Evolutionary conservation across 305 asterid species (phyloP).

Genomic region (Nicotiana rustica): DNA sequence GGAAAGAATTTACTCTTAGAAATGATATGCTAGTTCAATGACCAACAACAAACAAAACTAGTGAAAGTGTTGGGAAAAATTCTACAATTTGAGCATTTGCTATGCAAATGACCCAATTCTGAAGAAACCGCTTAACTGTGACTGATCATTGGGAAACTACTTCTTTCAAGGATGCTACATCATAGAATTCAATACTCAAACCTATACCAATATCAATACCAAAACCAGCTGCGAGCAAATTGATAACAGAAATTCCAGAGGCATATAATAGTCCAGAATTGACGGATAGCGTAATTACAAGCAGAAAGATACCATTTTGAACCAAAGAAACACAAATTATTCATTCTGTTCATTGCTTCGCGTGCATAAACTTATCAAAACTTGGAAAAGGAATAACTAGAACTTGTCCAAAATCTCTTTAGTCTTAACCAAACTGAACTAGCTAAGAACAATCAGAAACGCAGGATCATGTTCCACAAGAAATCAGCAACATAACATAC

Average conservation of each 20-base stretch:
- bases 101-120: neutral
- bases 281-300: neutral
- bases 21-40: neutral
- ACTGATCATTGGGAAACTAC: neutral
- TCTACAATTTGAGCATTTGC: neutral
- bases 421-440: neutral
- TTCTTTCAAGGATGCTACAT: slow-evolving; percentile 15
- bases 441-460: neutral
- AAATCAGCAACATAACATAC: neutral
- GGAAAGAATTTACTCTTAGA: slow-evolving; percentile 11
- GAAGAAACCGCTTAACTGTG: neutral
- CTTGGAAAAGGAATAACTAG: neutral
- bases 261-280: slow-evolving; percentile 11
- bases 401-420: slow-evolving; percentile 15
- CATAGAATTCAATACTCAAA: slow-evolving; percentile 13
- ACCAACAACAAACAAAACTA: neutral
- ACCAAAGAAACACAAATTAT: neutral
- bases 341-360: neutral
- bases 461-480: no score
- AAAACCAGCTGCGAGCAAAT: slow-evolving; percentile 16
- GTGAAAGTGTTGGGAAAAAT: neutral
- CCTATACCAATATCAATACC: neutral
- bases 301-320: slow-evolving; percentile 14
- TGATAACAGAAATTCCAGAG: slow-evolving; percentile 10
- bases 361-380: neutral